Conservation (phyloP, 768 basidiomycete species). For the Russula lepida region DNA sequence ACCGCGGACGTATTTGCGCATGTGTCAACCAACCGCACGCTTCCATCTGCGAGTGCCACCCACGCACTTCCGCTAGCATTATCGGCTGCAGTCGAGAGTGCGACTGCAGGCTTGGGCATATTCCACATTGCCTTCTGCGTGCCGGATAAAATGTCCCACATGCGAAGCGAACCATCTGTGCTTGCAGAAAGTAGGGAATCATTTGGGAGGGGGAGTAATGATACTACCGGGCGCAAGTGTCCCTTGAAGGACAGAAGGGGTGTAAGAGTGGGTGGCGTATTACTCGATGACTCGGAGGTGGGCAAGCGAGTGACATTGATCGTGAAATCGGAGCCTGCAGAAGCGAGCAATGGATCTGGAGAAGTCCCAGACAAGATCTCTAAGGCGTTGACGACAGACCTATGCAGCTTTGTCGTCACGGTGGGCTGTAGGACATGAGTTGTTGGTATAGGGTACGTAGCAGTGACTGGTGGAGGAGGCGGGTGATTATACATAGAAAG, state of each 20-base stretch:
- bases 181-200: slow-evolving; percentile 14
- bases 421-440: not conserved
- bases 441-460: slow-evolving; percentile 7
- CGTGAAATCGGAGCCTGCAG: slow-evolving; percentile 19
- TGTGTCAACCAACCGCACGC: slow-evolving; percentile 7
- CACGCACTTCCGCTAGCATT: not conserved
- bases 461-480: not conserved
- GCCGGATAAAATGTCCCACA: slow-evolving; percentile 16
- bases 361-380: slow-evolving; percentile 10
- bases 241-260: slow-evolving; percentile 12
- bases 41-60: slow-evolving; percentile 16
- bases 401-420: slow-evolving; percentile 13
- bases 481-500: slow-evolving; percentile 16
- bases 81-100: not conserved
- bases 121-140: slow-evolving; percentile 9
- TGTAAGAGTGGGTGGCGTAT: not conserved
- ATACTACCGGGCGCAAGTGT: slow-evolving; percentile 13
- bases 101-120: slow-evolving; percentile 3
- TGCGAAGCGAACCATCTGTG: slow-evolving; percentile 17
- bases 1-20: slow-evolving; percentile 2
- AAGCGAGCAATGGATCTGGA: slow-evolving; percentile 8
- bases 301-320: slow-evolving; percentile 15
- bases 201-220: slow-evolving; percentile 6
- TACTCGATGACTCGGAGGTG: not conserved
- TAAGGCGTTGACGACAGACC: slow-evolving; percentile 17